These are phyloP conservation scores for Trichoderma brevicompactum DNA, from an alignment of 2,329 filamentous ascomycete genomes.

Conservation along the genomic window DNA sequence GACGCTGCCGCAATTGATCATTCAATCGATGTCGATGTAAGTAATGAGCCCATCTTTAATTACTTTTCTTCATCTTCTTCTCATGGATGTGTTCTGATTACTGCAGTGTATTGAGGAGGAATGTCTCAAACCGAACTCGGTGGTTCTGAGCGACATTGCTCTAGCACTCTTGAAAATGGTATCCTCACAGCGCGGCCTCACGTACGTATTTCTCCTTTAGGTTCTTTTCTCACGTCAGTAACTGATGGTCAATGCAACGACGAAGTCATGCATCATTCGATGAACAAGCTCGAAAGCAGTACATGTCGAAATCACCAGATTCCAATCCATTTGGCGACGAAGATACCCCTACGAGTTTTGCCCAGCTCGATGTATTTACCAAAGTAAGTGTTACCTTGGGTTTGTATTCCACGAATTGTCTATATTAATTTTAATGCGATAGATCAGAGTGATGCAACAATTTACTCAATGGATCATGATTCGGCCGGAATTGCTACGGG, in stretches of 20 bases:
- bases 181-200: constrained; percentile 89
- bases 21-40: constrained; percentile 86
- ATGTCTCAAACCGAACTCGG: constrained; percentile 79
- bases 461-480: constrained; percentile 87
- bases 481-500: constrained; percentile 83
- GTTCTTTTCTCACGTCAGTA: too few relatives aligned
- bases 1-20: constrained; percentile 88
- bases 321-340: constrained; percentile 85
- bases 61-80: too few relatives aligned
- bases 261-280: constrained; percentile 83
- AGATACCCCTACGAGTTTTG: constrained; percentile 73
- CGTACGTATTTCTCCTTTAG: constrained; percentile 60
- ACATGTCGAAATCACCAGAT: constrained; percentile 75
- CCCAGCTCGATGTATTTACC: constrained; percentile 78
- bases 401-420: background rate
- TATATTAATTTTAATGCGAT: background rate
- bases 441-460: constrained; percentile 81
- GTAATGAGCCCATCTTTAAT: constrained; percentile 16
- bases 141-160: constrained; percentile 77
- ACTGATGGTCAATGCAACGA: too few relatives aligned
- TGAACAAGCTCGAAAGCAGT: constrained; percentile 90
- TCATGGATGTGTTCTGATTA: background rate
- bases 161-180: constrained; percentile 88
- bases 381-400: constrained; percentile 59
- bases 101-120: constrained; percentile 82